A percentile compares a stretch with the other conserved stretches of the same genome.
Conservation (phyloP, 164 flowering plant genomes). For the Berberis thunbergii region DNA sequence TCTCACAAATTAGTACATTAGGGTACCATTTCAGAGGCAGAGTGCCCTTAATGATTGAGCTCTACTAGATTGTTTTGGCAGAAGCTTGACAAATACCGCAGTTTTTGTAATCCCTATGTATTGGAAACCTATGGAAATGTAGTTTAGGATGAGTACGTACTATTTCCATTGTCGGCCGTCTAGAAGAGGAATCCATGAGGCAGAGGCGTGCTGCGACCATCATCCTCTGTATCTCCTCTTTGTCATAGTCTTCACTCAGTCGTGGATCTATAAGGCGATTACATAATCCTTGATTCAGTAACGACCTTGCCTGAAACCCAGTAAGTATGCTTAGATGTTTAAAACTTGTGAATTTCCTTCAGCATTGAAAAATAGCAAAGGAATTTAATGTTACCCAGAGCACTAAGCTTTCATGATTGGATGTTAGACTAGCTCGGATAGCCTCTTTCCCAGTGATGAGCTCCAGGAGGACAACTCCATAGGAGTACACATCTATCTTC, state of each 20-base stretch:
- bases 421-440: constrained; percentile 13
- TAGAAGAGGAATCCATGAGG: constrained; percentile 39
- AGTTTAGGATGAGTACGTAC: constrained; percentile 12
- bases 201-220: constrained; percentile 33
- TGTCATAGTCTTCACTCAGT: constrained; percentile 19
- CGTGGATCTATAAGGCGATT: constrained; percentile 34
- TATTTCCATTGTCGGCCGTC: constrained; percentile 35
- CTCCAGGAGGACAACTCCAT: constrained; percentile 44
- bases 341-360: neutral
- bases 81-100: too few species aligned
- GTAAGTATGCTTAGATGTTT: neutral
- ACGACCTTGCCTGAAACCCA: constrained; percentile 35
- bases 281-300: constrained; percentile 24
- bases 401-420: constrained; percentile 34
- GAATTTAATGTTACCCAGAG: constrained; percentile 27
- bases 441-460: constrained; percentile 43
- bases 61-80: too few species aligned
- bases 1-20: too few species aligned
- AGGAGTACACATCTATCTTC: constrained; percentile 45
- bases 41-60: too few species aligned
- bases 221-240: constrained; percentile 32
- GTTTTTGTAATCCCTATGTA: neutral
- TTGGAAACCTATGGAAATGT: neutral
- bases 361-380: neutral
- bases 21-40: too few species aligned